Evolutionary conservation across 495 filamentous ascomycete genomes (phyloP), one percentile per base, ranked within the genome.

Genomic region (Podospora pseudocomata): DNA sequence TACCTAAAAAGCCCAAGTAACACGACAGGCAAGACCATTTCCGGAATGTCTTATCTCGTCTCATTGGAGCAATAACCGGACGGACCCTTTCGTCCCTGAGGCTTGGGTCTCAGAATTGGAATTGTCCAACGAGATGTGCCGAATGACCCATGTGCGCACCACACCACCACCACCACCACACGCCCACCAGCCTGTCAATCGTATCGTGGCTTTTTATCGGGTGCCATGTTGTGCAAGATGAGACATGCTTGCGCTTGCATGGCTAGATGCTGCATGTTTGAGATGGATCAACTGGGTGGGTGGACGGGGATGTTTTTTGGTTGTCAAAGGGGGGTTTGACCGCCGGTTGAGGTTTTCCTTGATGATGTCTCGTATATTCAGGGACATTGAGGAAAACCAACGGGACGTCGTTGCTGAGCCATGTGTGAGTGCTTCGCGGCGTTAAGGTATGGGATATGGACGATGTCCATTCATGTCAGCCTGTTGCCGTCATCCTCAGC

Each of bases 121-220:
- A 20, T 58, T 58, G 55, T 58, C 55, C 55, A 58, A 58, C 55
- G 55, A 58, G 55, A 58, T 58, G n/a, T 58, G 23, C n/a, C 19
- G 55, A 19, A 20, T 26, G 23, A 19, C 55, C 55, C 55, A 58
- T 58, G 55, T 58, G 55, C 39, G 39, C 9, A 49, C 9, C 39
- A 49, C 39, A 49, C 39, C 34, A 39, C 39, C 39, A 32, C 20
- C 30, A 32, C 30, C 30, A 32, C 30, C 30, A 32, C 23, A 23
- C 23, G 23, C 23, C 23, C 23, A 32, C 4, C 39, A 49, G 7
- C 13, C 15, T 49, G 39, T 49, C 39, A 49, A 49, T 49, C 39
- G 39, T 13, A 49, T 49, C 13, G 39, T 49, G 39, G 39, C 39
- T 18, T 39, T 39, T 49, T 49, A 49, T 49, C 39, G 39, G 39